A percentile compares a stretch with the other conserved stretches of the same genome.
phyloP scores from a whole-genome alignment of 495 filamentous ascomycete genomes.

The Hyaloscypha variabilis region DNA sequence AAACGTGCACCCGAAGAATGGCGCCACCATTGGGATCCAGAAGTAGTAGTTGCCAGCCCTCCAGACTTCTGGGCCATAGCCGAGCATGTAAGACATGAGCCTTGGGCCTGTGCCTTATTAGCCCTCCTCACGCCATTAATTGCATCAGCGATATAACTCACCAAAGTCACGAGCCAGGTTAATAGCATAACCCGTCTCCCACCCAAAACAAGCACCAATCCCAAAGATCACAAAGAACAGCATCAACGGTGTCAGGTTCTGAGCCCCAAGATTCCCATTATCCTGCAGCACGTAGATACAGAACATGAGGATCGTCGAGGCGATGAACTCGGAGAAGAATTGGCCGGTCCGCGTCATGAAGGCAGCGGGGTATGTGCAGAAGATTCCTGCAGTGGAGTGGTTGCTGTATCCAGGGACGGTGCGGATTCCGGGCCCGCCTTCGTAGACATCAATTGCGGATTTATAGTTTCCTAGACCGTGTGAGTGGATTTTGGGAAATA shows the following conservation, averaged over 20 bases:
- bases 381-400: slow-evolving; percentile 64
- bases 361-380: slow-evolving; percentile 65
- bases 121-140: neutral
- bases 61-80: slow-evolving; percentile 68
- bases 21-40: slow-evolving; percentile 49
- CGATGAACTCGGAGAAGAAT: slow-evolving; percentile 70
- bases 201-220: slow-evolving; percentile 70
- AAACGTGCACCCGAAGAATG: slow-evolving; percentile 45
- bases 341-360: slow-evolving; percentile 62
- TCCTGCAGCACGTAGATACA: slow-evolving; percentile 69
- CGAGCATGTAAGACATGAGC: slow-evolving; percentile 61
- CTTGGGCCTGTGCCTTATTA: slow-evolving; percentile 44
- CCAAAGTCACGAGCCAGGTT: slow-evolving; percentile 69
- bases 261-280: slow-evolving; percentile 48
- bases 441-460: slow-evolving; percentile 54
- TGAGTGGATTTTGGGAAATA: neutral
- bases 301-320: slow-evolving; percentile 65
- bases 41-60: slow-evolving; percentile 47
- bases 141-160: neutral
- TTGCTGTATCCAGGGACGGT: slow-evolving; percentile 34
- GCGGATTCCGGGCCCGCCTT: slow-evolving; percentile 40
- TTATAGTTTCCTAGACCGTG: slow-evolving; percentile 50
- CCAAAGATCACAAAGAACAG: slow-evolving; percentile 70
- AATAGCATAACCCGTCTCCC: slow-evolving; percentile 71
- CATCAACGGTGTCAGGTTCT: slow-evolving; percentile 52